Evolutionary conservation across 495 filamentous ascomycete genomes (phyloP).

Genomic region (Lepraria neglecta): DNA sequence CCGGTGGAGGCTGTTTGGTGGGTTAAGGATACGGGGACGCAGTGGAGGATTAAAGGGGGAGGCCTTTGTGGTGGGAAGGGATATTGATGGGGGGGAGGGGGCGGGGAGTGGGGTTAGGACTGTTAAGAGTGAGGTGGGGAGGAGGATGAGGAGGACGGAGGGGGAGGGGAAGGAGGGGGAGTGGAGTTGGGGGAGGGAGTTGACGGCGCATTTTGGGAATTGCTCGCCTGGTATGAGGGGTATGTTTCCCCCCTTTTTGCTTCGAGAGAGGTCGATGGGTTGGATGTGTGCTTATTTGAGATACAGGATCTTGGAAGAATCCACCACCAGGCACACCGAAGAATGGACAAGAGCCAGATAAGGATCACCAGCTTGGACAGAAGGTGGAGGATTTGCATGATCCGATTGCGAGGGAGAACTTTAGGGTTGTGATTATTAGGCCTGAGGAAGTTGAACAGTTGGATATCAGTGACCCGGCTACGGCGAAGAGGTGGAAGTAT

Average conservation of each 20-base stretch:
- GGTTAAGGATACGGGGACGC: conserved; percentile 59
- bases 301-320: conserved; percentile 59
- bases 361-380: conserved; percentile 55
- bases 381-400: conserved; percentile 64
- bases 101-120: conserved; percentile 29
- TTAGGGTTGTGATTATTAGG: conserved; percentile 75
- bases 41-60: conserved; percentile 79
- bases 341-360: conserved; percentile 39
- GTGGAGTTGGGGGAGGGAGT: conserved; percentile 68
- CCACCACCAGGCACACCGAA: conserved; percentile 66
- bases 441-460: conserved; percentile 74
- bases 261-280: not conserved
- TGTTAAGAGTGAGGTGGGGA: conserved; percentile 38
- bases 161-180: conserved; percentile 27
- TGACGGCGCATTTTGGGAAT: conserved; percentile 85
- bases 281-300: not conserved
- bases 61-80: conserved; percentile 64
- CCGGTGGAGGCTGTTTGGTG: conserved; percentile 80
- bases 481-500: conserved; percentile 61
- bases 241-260: conserved; percentile 25
- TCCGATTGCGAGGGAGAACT: conserved; percentile 64
- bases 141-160: conserved; percentile 30
- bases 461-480: conserved; percentile 63
- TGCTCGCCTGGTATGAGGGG: conserved; percentile 69
- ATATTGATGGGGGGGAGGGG: conserved; percentile 41